Evolutionary conservation across 2,329 filamentous ascomycete species (phyloP).

Genomic region (Fusarium penzigii): DNA sequence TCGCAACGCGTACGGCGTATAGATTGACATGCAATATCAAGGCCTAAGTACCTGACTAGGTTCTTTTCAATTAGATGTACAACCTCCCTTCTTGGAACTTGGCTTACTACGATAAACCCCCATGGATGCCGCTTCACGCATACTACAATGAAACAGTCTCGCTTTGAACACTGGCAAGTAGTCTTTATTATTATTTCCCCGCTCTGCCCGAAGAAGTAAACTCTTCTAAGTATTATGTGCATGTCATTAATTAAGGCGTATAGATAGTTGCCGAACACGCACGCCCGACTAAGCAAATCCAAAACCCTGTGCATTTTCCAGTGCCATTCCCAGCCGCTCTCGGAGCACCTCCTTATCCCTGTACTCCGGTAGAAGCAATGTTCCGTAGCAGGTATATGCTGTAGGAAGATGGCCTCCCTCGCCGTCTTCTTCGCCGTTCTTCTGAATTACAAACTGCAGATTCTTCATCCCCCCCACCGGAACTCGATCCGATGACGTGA

Average conservation of each 20-base stretch:
- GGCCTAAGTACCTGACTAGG: too few species aligned
- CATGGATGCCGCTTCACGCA: too few species aligned
- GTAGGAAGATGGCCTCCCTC: conserved; percentile 68
- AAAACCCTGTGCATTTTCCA: conserved; percentile 88
- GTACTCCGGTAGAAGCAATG: conserved; percentile 83
- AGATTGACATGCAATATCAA: too few species aligned
- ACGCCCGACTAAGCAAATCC: conserved; percentile 64
- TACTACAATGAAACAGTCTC: too few species aligned
- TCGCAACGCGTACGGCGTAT: not conserved
- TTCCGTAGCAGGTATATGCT: conserved; percentile 91
- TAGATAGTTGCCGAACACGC: not conserved
- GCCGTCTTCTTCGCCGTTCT: conserved; percentile 65
- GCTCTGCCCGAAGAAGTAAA: too few species aligned
- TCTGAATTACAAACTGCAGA: conserved; percentile 81
- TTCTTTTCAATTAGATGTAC: too few species aligned
- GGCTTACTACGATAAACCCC: too few species aligned
- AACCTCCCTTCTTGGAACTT: too few species aligned
- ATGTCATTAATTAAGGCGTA: too few species aligned
- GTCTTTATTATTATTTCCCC: too few species aligned
- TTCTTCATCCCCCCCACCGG: conserved; percentile 84
- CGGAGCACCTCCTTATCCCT: conserved; percentile 66
- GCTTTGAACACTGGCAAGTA: too few species aligned
- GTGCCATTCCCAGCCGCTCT: conserved; percentile 77
- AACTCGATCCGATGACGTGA: conserved; percentile 88
- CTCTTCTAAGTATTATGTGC: too few species aligned